Percentiles rank a stretch among this genome's conserved stretches.
Evolutionary conservation across 176 grass and related monocot species (phyloP).

Genomic region (Rhipidocladum racemiflorum): DNA sequence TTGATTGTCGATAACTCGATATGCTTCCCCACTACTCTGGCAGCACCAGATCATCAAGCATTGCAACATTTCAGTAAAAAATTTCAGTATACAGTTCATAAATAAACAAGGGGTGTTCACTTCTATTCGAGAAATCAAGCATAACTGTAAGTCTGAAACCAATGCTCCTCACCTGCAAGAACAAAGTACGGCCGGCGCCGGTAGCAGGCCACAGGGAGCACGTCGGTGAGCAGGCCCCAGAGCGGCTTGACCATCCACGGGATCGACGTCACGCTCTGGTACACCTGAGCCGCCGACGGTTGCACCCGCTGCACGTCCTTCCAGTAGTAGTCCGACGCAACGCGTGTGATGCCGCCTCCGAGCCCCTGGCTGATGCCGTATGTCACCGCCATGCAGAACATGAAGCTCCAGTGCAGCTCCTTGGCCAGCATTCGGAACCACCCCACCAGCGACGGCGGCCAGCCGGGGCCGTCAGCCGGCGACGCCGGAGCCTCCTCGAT

Average conservation of each 20-base stretch:
- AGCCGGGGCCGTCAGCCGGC: neutral
- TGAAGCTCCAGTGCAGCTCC: slow-evolving; percentile 94
- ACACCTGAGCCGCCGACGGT: slow-evolving; percentile 85
- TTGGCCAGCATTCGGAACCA: slow-evolving; percentile 77
- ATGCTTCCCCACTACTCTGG: neutral
- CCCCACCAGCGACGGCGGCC: slow-evolving; percentile 36
- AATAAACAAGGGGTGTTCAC: neutral
- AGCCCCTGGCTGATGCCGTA: slow-evolving; percentile 79
- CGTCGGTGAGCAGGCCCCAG: slow-evolving; percentile 88
- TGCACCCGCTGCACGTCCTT: slow-evolving; percentile 91
- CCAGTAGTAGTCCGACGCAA: slow-evolving; percentile 93
- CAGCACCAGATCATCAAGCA: neutral
- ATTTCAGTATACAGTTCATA: neutral
- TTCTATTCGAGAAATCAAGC: neutral
- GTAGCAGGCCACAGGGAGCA: slow-evolving; percentile 80
- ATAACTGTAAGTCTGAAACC: neutral
- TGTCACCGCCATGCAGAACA: slow-evolving; percentile 54
- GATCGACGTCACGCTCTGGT: slow-evolving; percentile 73
- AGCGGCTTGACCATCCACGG: slow-evolving; percentile 91
- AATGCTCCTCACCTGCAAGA: slow-evolving; percentile 51
- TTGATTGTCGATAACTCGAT: neutral
- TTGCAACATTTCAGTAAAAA: neutral
- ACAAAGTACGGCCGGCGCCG: slow-evolving; percentile 77
- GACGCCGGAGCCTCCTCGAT: slow-evolving; percentile 22
- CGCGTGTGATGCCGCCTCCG: slow-evolving; percentile 57